Evolutionary conservation across 805 yeast species (phyloP).

Genomic region (Pichia ethanolica): DNA sequence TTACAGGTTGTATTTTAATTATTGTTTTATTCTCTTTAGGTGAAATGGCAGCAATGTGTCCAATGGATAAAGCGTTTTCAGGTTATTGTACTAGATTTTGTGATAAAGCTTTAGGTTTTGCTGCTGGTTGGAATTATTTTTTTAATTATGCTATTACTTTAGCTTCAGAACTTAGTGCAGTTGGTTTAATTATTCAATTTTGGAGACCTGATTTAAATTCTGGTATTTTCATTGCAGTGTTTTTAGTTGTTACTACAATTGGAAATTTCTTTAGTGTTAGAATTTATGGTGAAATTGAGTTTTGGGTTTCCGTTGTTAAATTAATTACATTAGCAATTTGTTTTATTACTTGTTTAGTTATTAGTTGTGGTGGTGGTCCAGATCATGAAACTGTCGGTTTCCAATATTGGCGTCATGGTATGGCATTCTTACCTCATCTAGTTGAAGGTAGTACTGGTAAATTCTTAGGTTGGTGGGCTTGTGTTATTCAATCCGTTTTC

Average conservation of each 20-base stretch:
- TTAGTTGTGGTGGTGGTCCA: constrained; percentile 46
- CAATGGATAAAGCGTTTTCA: constrained; percentile 42
- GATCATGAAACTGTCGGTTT: constrained; percentile 32
- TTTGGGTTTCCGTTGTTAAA: constrained; percentile 38
- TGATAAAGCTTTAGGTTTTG: constrained; percentile 38
- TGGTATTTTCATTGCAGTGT: constrained; percentile 37
- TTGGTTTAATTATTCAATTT: constrained; percentile 39
- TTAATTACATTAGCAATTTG: constrained; percentile 35
- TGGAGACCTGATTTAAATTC: constrained; percentile 42
- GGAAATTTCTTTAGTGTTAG: constrained; percentile 38
- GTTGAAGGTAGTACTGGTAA: constrained; percentile 37
- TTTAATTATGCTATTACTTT: constrained; percentile 37
- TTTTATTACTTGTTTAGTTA: constrained; percentile 19
- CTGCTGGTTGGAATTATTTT: constrained; percentile 44
- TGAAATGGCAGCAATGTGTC: constrained; percentile 40
- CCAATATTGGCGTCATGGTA: constrained; percentile 23
- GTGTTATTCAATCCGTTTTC: constrained; percentile 34
- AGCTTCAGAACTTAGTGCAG: constrained; percentile 42
- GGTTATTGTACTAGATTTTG: constrained; percentile 40
- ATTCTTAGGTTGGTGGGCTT: constrained; percentile 38
- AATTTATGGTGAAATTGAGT: constrained; percentile 43
- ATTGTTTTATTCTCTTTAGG: constrained; percentile 37
- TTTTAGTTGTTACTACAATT: constrained; percentile 33
- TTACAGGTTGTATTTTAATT: constrained; percentile 37
- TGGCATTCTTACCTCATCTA: constrained; percentile 30